Evolutionary conservation across 441 rosid species (phyloP), one percentile per base, ranked within the genome.

Genomic region (Syzygium syzygioides): DNA sequence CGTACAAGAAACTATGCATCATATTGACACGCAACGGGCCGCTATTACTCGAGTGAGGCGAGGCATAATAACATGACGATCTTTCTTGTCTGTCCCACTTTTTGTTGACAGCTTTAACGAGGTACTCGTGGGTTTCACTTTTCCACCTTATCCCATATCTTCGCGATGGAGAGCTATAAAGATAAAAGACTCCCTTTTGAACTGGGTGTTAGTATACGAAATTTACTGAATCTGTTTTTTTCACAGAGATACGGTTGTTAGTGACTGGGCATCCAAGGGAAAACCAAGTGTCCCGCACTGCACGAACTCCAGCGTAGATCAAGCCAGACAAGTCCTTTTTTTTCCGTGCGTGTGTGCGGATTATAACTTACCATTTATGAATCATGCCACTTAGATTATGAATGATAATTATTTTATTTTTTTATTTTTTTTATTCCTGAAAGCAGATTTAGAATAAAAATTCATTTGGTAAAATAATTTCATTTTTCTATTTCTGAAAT

Each of bases 381-480:
- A 41, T 41, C 83, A 6, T 76, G n/a, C 30, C 83, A 7, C 45
- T 41, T 6, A 1, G 8, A 41, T 41, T 41, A 41, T 4, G 45
- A 45, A 45, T 7, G 9, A 45, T 45, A 45, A 45, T 45, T 8
- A 45, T 45, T 45, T 0, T 45, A 7, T 45, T 45, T 45, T 7
- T 7, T 1, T 41, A 41, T 41, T 41, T 41, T 41, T 45, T 37
- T 4, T 37, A 37, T 37, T 41, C 8, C 7, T 41, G 45, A 41
- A 41, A 41, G 8, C 8, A 41, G 45, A 5, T 45, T 45, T 45
- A 1, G 1, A 45, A 45, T 8, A 45, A 1, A 45, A 45, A 45
- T 45, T 1, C 2, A 0, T 45, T 45, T 45, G 9, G 2, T 45
- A 45, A 45, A 1, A 1, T 1, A 45, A 45, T 45, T 45, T 45